phyloP scores from a whole-genome alignment of 495 filamentous ascomycete genomes.

The Aspergillus asperescens region DNA sequence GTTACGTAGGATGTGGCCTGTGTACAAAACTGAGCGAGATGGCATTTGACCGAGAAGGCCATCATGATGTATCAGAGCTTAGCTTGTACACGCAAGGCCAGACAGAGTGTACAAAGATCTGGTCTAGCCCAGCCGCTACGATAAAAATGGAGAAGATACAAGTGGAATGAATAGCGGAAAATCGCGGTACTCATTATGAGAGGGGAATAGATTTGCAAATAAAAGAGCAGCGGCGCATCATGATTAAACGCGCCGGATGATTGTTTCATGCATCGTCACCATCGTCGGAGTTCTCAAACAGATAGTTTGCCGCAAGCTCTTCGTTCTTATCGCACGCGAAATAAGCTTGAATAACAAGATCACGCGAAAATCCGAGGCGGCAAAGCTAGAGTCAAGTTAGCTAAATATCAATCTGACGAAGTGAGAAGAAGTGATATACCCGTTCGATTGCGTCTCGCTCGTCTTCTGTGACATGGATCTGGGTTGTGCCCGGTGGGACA shows the following conservation, averaged over 20 bases:
- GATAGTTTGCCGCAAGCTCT: conserved; percentile 92
- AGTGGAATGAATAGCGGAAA: neutral
- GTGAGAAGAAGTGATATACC: conserved; percentile 45
- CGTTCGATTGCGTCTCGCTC: conserved; percentile 95
- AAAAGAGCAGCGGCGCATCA: conserved; percentile 3
- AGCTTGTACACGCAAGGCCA: neutral
- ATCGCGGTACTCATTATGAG: conserved; percentile 15
- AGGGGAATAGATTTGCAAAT: conserved; percentile 13
- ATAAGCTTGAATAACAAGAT: conserved; percentile 95
- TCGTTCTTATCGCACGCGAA: conserved; percentile 99
- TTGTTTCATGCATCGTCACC: conserved; percentile 53
- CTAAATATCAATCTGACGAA: neutral
- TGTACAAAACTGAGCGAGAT: too few species aligned
- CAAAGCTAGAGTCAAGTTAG: conserved; percentile 63
- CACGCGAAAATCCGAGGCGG: conserved; percentile 84
- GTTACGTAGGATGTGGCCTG: too few species aligned
- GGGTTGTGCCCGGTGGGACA: conserved; percentile 82
- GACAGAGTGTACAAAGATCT: neutral
- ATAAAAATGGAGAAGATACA: neutral
- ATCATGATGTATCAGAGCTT: too few species aligned
- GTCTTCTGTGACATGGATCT: conserved; percentile 88
- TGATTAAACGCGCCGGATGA: neutral
- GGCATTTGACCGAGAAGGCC: too few species aligned
- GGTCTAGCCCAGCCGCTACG: neutral
- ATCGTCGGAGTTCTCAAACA: conserved; percentile 95